phyloP scores from a whole-genome alignment of 345 rosid genomes.

The Atalantia buxifolia region DNA sequence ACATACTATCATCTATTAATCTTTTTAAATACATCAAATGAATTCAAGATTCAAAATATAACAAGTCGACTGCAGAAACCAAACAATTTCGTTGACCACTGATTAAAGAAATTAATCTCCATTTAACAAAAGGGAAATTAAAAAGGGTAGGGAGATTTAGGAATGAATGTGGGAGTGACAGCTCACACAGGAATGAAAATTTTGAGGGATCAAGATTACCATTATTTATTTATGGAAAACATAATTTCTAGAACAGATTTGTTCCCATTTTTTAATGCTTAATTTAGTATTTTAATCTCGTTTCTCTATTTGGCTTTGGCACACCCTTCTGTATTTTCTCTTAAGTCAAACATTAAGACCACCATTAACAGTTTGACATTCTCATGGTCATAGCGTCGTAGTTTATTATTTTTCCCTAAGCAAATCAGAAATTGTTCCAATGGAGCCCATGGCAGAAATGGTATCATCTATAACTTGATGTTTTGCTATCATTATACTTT shows the following conservation, averaged over 20 bases:
- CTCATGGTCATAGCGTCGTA: background rate
- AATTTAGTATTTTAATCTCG: background rate
- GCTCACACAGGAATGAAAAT: background rate
- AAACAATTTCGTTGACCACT: background rate
- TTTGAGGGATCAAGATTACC: background rate
- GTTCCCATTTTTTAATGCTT: background rate
- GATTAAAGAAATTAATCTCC: background rate
- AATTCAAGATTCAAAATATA: background rate
- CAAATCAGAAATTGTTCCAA: slow-evolving; percentile 1
- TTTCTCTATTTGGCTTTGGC: background rate
- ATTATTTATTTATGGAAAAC: background rate
- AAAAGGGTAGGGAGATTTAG: background rate
- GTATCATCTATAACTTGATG: background rate
- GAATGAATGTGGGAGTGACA: background rate
- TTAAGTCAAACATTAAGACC: background rate
- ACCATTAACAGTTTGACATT: background rate
- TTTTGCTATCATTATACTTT: background rate
- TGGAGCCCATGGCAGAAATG: slow-evolving; percentile 9
- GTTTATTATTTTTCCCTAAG: background rate
- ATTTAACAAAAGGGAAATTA: background rate
- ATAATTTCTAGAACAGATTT: background rate
- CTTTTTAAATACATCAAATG: background rate
- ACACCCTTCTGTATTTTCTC: background rate
- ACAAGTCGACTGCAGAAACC: background rate
- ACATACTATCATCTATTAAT: background rate